Conservation (phyloP, 2,329 filamentous ascomycete species). For the Fusarium tuaranense region DNA sequence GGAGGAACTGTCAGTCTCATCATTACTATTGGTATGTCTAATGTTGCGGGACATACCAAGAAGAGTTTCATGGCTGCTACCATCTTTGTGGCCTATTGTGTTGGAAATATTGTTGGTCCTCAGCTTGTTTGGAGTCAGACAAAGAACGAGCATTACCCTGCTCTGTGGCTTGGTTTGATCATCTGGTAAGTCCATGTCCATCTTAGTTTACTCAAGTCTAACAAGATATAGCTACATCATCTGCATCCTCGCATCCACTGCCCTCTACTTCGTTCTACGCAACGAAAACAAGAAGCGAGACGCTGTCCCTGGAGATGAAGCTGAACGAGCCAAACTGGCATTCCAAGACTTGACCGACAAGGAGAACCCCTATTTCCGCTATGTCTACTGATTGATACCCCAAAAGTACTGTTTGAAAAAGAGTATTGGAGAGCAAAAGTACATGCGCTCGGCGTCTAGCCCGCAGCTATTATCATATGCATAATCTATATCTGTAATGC, state of each 20-base stretch:
- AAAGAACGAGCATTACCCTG: slow-evolving; percentile 75
- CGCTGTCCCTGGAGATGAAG: slow-evolving; percentile 63
- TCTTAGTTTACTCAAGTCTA: neutral
- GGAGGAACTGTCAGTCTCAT: slow-evolving; percentile 74
- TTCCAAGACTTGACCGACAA: slow-evolving; percentile 78
- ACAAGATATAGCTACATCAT: slow-evolving; percentile 69
- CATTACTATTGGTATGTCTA: slow-evolving; percentile 68
- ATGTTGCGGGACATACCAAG: slow-evolving; percentile 82
- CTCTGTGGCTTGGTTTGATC: slow-evolving; percentile 77
- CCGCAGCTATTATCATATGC: slow-evolving; percentile 5
- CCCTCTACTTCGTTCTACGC: slow-evolving; percentile 69
- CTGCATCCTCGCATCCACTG: slow-evolving; percentile 67
- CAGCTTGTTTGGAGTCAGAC: slow-evolving; percentile 77
- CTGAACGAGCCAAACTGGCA: slow-evolving; percentile 71
- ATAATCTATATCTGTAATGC: slow-evolving; percentile 28
- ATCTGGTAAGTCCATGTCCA: slow-evolving; percentile 55
- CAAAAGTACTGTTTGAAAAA: neutral
- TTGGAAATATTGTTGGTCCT: slow-evolving; percentile 81
- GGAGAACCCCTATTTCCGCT: slow-evolving; percentile 75
- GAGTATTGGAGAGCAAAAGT: neutral
- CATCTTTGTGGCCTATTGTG: slow-evolving; percentile 81
- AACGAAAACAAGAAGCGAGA: slow-evolving; percentile 68
- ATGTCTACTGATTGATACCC: slow-evolving; percentile 54
- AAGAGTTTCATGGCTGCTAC: slow-evolving; percentile 81
- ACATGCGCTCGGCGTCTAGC: neutral